Evolutionary conservation across 495 filamentous ascomycete genomes (phyloP), one percentile per base, ranked within the genome.

Genomic region (Bombardia bombarda): DNA sequence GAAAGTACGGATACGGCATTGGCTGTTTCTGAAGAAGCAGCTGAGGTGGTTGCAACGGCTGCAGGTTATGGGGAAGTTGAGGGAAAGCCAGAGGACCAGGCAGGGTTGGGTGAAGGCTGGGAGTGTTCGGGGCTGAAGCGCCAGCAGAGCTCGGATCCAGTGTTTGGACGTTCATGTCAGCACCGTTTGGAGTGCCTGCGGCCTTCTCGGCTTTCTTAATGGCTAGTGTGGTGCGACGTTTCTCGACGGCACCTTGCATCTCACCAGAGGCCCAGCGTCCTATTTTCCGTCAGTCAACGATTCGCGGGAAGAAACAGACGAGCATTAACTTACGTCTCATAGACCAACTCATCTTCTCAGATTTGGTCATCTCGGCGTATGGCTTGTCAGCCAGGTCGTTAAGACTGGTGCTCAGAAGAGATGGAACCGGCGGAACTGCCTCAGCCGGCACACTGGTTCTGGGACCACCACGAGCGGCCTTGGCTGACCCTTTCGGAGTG

Each of bases 281-380:
- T 73, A 45, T 38, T 7, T 30, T 25, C 3, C 18, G 31, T 56
- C 64, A 50, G 63, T 56, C 39, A 53, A 37, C 19, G 12, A 4
- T 42, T 37, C 14, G 13, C 34, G 22, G 9, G 10, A 10, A 17
- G 17, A 35, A 38, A 22, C 3, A 14, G 32, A 16, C 8, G 20
- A 30, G 23, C 3, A 32, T 25, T 13, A 3, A 59, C 62, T 49
- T 55, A 72, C 70, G 53, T 55, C 68, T 68, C 70, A 73, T 73
- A 1, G 68, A 72, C 30, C 48, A 57, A 2, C 62, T 67, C 70
- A 73, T 73, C 57, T 73, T 73, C 53, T 73, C 70, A 7, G 66
- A 70, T 51, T 73, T 73, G 32, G 65, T 73, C 70, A 73, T 72
- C 25, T 65, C 55, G 3, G 61, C 52, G 50, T 73, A 73, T 30